Conservation (phyloP, 306 rosid species). For the Vigna nakashimae region DNA sequence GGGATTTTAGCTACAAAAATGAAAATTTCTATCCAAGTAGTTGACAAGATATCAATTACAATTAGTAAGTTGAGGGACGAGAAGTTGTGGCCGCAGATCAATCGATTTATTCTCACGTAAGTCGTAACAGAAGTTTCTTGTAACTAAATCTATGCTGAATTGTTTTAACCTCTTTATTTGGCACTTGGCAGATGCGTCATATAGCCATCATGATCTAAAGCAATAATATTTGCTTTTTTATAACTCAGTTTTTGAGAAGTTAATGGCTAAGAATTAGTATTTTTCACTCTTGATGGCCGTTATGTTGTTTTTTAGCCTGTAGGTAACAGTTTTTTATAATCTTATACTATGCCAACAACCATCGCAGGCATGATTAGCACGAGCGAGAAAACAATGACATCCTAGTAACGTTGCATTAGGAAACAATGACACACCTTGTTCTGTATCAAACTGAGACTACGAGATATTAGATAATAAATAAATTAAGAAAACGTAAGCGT, state of each 20-base stretch:
- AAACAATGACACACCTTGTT: not conserved
- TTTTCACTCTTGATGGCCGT: constrained; percentile 1
- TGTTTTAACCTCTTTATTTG: not conserved
- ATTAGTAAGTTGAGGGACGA: constrained; percentile 77
- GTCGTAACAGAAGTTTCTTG: constrained; percentile 19
- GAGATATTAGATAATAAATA: not conserved
- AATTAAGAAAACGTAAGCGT: not conserved
- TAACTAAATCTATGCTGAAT: not conserved
- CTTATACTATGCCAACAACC: not conserved
- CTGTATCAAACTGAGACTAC: not conserved
- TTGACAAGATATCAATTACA: constrained; percentile 73
- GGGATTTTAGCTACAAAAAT: constrained; percentile 58
- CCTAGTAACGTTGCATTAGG: not conserved
- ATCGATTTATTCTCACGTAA: constrained; percentile 70
- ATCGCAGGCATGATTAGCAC: not conserved
- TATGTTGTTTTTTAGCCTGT: not conserved
- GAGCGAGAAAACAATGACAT: not conserved
- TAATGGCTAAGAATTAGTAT: not conserved
- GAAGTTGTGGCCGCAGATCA: constrained; percentile 77
- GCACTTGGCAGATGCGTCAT: not conserved
- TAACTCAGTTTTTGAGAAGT: not conserved
- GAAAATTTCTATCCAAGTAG: constrained; percentile 81
- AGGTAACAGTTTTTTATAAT: not conserved
- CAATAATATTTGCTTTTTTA: not conserved
- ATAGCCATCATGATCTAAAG: not conserved